Conservation (phyloP, 257 asterid species). For the Penstemon newberryi region DNA sequence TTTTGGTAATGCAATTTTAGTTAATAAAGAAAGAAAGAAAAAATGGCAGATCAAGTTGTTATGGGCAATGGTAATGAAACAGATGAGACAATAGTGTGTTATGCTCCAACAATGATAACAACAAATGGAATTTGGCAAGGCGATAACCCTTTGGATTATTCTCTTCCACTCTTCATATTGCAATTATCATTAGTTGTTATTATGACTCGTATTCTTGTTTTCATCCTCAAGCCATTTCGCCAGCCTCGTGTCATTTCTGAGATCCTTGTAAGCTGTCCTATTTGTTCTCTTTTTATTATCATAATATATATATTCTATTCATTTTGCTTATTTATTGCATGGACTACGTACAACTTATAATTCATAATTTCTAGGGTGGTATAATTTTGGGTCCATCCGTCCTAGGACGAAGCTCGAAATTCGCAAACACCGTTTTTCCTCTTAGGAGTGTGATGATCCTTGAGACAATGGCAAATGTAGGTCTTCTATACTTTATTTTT, state of each 20-base stretch:
- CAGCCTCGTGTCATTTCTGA: constrained; percentile 96
- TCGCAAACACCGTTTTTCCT: constrained; percentile 64
- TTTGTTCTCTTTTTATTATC: background rate
- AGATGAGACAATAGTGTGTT: constrained; percentile 70
- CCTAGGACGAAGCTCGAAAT: constrained; percentile 53
- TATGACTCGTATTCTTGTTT: constrained; percentile 71
- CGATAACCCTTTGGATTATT: constrained; percentile 89
- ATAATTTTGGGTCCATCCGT: constrained; percentile 88
- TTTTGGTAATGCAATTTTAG: too few species aligned
- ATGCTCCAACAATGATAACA: constrained; percentile 91
- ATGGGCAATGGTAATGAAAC: constrained; percentile 22
- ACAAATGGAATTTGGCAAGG: constrained; percentile 96
- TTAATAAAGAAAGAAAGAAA: background rate
- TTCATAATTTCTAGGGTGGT: constrained; percentile 96
- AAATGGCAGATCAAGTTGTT: constrained; percentile 34
- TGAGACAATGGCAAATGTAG: constrained; percentile 93
- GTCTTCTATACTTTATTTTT: constrained; percentile 89
- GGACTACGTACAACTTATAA: too few species aligned
- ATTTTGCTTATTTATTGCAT: too few species aligned
- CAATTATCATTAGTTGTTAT: constrained; percentile 74
- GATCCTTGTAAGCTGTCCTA: constrained; percentile 62
- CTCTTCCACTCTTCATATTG: constrained; percentile 83
- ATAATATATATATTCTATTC: background rate
- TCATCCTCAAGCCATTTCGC: constrained; percentile 75
- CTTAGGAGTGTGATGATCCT: constrained; percentile 90